Conservation (phyloP, 352 stramenopile genomes). For the Lagenidium sp. region DNA sequence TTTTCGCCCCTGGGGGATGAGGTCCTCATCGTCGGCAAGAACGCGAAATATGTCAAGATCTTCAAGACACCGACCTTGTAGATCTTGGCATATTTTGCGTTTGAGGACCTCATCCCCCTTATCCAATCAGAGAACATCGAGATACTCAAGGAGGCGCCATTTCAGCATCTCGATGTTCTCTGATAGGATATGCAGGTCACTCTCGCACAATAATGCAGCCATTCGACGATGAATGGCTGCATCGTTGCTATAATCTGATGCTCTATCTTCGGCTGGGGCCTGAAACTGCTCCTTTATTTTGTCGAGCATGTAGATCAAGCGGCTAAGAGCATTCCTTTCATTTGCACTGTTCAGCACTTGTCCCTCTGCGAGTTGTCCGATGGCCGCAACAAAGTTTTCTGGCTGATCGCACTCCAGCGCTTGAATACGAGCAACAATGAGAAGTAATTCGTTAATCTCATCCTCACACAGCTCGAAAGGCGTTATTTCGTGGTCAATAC, state of each 20-base stretch:
- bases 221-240: slow-evolving; percentile 38
- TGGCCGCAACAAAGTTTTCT: slow-evolving; percentile 24
- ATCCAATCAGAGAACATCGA: slow-evolving; percentile 9
- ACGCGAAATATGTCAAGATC: slow-evolving; percentile 57
- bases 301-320: slow-evolving; percentile 55
- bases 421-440: slow-evolving; percentile 56
- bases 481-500: slow-evolving; percentile 46
- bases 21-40: slow-evolving; percentile 58
- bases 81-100: slow-evolving; percentile 11
- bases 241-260: background rate
- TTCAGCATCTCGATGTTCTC: slow-evolving; percentile 68
- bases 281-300: slow-evolving; percentile 50
- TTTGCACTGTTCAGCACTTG: slow-evolving; percentile 47
- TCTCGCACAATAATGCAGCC: slow-evolving; percentile 38
- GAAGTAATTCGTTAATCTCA: slow-evolving; percentile 54
- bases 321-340: slow-evolving; percentile 35
- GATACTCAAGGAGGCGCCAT: slow-evolving; percentile 48
- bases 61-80: slow-evolving; percentile 48
- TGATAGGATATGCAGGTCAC: slow-evolving; percentile 50
- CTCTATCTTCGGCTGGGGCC: slow-evolving; percentile 16
- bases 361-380: slow-evolving; percentile 35
- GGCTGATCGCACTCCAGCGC: slow-evolving; percentile 39
- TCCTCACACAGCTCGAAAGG: slow-evolving; percentile 56
- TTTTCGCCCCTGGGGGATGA: slow-evolving; percentile 53
- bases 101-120: slow-evolving; percentile 1